Conservation (phyloP, 768 basidiomycete genomes). For the Lactarius psammicola region DNA sequence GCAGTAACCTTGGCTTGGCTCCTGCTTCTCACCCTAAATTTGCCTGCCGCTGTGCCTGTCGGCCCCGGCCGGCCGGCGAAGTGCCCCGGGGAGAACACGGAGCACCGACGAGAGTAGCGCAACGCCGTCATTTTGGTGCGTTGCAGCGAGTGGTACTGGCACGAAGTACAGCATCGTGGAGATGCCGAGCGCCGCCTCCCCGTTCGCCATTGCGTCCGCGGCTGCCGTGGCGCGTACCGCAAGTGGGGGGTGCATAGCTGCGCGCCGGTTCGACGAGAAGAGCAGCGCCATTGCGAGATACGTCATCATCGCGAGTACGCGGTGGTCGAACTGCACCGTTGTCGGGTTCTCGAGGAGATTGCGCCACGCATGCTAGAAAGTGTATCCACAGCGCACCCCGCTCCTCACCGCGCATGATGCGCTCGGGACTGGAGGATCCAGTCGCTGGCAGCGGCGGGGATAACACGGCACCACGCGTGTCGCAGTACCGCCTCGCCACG, state of each 20-base stretch:
- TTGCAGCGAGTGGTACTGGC: constrained; percentile 86
- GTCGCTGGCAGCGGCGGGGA: no score
- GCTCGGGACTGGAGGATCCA: no score
- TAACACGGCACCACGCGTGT: constrained; percentile 88
- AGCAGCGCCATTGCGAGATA: constrained; percentile 67
- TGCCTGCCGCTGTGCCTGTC: constrained; percentile 52
- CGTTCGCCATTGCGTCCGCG: constrained; percentile 76
- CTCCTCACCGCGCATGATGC: no score
- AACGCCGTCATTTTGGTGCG: constrained; percentile 95
- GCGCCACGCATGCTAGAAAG: constrained; percentile 55
- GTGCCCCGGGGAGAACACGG: constrained; percentile 65
- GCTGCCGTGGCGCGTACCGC: constrained; percentile 51
- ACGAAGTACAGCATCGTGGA: constrained; percentile 90
- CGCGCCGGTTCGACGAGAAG: constrained; percentile 55
- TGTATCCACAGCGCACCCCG: no score
- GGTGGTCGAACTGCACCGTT: constrained; percentile 96
- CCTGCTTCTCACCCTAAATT: constrained; percentile 16
- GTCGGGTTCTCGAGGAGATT: constrained; percentile 97
- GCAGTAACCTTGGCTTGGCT: not conserved
- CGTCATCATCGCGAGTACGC: constrained; percentile 87
- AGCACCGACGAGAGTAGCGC: constrained; percentile 80
- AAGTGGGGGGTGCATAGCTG: constrained; percentile 55
- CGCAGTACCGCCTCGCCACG: constrained; percentile 93
- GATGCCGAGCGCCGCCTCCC: constrained; percentile 76
- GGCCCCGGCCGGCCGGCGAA: constrained; percentile 73